Conservation (phyloP, 2,329 filamentous ascomycete species). For the Aplosporella prunicola region DNA sequence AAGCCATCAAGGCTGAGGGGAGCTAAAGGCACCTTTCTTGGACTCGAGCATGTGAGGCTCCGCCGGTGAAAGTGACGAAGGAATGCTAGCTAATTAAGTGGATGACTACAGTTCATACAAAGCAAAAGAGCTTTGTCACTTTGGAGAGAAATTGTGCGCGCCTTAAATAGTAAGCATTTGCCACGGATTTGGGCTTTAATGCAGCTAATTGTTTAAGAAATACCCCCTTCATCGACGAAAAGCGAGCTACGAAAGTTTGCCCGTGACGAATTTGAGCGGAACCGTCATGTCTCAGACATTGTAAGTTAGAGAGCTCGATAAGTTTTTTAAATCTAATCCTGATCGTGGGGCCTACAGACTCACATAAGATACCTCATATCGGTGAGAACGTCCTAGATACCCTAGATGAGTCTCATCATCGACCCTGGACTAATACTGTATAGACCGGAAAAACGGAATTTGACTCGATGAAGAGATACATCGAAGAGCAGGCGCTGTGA, state of each 20-base stretch:
- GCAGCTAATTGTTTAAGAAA: conserved; percentile 17
- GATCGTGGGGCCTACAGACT: conserved; percentile 22
- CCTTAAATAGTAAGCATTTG: conserved; percentile 22
- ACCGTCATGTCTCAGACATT: conserved; percentile 37
- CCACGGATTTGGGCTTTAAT: neutral
- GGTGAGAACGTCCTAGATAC: no score
- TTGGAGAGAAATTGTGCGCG: conserved; percentile 40
- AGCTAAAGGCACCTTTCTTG: conserved; percentile 22
- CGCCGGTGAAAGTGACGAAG: no score
- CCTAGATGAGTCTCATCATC: no score
- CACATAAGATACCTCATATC: conserved; percentile 42
- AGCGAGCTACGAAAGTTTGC: conserved; percentile 41
- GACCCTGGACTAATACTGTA: neutral
- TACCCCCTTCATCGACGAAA: conserved; percentile 26
- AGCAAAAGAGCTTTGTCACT: conserved; percentile 37
- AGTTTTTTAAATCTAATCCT: no score
- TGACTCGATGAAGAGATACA: conserved; percentile 38
- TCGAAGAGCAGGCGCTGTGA: conserved; percentile 24
- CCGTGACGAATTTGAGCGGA: conserved; percentile 39
- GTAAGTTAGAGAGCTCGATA: no score
- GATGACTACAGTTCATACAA: conserved; percentile 36
- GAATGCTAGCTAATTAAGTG: no score
- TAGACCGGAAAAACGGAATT: conserved; percentile 42
- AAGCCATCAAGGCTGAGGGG: conserved; percentile 13
- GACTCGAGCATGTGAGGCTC: conserved; percentile 26